Evolutionary conservation across 2,329 filamentous ascomycete genomes (phyloP).

Genomic region (Fusarium poae): DNA sequence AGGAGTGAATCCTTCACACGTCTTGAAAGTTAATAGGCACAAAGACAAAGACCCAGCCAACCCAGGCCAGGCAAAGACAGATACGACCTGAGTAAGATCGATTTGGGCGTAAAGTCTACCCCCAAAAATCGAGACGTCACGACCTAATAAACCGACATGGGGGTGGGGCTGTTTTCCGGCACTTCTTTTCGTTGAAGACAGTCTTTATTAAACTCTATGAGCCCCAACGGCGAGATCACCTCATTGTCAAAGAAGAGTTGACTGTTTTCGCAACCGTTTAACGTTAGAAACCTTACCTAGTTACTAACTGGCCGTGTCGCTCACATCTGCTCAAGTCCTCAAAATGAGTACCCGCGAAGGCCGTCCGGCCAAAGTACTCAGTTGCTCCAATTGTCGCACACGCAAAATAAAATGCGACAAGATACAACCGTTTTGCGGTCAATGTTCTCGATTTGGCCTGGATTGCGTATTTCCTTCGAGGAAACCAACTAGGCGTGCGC

Average conservation of each 20-base stretch:
- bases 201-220: slow-evolving; percentile 26
- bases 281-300: slow-evolving; percentile 5
- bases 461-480: slow-evolving; percentile 64
- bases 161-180: slow-evolving; percentile 17
- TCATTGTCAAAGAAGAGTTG: background rate
- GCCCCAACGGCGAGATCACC: slow-evolving; percentile 5
- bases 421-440: slow-evolving; percentile 64
- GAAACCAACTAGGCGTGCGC: slow-evolving; percentile 58
- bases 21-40: slow-evolving; percentile 1
- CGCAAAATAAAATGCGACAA: slow-evolving; percentile 73
- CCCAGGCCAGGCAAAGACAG: background rate
- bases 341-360: slow-evolving; percentile 41
- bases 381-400: slow-evolving; percentile 72
- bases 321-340: background rate
- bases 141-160: slow-evolving; percentile 26
- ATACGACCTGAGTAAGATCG: background rate
- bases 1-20: slow-evolving; percentile 9
- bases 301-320: background rate
- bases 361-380: slow-evolving; percentile 55
- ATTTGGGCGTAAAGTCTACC: background rate
- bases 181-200: slow-evolving; percentile 16
- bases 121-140: slow-evolving; percentile 40
- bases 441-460: slow-evolving; percentile 62
- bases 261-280: background rate
- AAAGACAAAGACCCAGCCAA: background rate